A percentile compares a stretch with the other conserved stretches of the same genome.
These are phyloP conservation scores for Castanopsis chinensis DNA, from an alignment of 306 rosid species.

Conservation along the genomic window DNA sequence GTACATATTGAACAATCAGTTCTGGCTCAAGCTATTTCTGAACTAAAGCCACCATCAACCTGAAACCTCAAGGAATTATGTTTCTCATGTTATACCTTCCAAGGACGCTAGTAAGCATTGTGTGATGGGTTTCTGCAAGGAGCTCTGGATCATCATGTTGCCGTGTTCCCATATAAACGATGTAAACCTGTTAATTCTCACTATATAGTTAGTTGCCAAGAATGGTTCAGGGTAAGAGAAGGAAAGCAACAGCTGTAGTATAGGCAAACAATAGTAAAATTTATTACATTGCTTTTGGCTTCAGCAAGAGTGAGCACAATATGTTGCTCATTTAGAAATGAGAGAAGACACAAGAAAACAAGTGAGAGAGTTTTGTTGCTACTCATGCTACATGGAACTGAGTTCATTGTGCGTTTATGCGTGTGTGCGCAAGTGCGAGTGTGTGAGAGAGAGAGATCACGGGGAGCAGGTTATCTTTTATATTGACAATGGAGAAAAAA, in stretches of 20 bases:
- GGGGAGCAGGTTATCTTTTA: background rate
- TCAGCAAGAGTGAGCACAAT: conserved; percentile 7
- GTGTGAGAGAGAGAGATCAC: background rate
- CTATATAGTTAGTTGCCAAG: background rate
- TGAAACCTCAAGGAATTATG: background rate
- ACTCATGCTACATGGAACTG: background rate
- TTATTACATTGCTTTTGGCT: conserved; percentile 24
- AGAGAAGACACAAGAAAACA: conserved; percentile 8
- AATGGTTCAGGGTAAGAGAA: background rate
- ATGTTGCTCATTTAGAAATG: conserved; percentile 6
- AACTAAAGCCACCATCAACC: background rate
- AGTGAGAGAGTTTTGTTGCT: background rate
- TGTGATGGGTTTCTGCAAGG: conserved; percentile 31
- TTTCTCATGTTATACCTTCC: conserved; percentile 26
- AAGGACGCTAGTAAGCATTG: conserved; percentile 34
- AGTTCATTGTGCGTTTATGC: background rate
- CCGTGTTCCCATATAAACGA: conserved; percentile 36
- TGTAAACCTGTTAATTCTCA: conserved; percentile 35
- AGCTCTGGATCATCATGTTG: conserved; percentile 32
- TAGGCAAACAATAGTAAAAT: background rate
- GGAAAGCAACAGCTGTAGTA: background rate
- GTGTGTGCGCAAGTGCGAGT: background rate
- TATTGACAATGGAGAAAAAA: background rate
- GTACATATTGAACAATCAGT: background rate
- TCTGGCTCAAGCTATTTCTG: conserved; percentile 1